A percentile compares a stretch with the other conserved stretches of the same genome.
Evolutionary conservation across 371 early-diverging fungal genomes (phyloP).

Genomic region (Apophysomyces trapeziformis): DNA sequence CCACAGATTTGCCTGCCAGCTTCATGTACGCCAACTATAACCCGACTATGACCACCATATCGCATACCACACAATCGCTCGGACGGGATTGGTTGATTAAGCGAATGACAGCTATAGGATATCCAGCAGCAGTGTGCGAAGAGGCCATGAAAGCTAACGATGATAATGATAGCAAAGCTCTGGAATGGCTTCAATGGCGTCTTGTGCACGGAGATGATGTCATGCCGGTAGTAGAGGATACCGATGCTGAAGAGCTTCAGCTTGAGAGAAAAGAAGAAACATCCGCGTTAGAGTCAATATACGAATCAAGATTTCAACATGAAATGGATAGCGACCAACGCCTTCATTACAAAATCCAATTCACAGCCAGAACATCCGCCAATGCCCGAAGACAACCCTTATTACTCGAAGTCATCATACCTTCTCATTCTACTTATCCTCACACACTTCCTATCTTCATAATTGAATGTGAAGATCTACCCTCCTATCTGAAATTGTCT

Average conservation of each 20-base stretch:
- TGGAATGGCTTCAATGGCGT: conserved; percentile 54
- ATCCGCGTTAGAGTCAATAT: conserved; percentile 72
- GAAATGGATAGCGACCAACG: conserved; percentile 26
- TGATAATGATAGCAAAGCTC: conserved; percentile 57
- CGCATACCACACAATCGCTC: conserved; percentile 59
- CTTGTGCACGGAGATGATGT: conserved; percentile 42
- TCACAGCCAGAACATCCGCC: conserved; percentile 22
- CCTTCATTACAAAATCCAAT: conserved; percentile 23
- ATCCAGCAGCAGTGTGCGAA: conserved; percentile 52
- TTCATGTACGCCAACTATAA: conserved; percentile 66
- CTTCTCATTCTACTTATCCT: conserved; percentile 64
- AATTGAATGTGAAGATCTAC: conserved; percentile 63
- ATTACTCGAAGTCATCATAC: conserved; percentile 60
- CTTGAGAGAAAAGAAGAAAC: conserved; percentile 56
- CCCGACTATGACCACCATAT: conserved; percentile 64
- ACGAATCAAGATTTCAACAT: conserved; percentile 40
- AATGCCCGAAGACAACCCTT: conserved; percentile 29
- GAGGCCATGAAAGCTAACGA: conserved; percentile 47
- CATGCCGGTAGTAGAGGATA: conserved; percentile 40
- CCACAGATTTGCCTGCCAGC: conserved; percentile 64
- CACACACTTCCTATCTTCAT: conserved; percentile 66
- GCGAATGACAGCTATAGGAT: conserved; percentile 67
- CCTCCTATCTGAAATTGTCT: conserved; percentile 74
- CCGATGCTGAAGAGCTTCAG: conserved; percentile 42
- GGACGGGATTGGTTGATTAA: conserved; percentile 69